Evolutionary conservation across 164 flowering plant species (phyloP).

Genomic region (Tetracentron sinense): DNA sequence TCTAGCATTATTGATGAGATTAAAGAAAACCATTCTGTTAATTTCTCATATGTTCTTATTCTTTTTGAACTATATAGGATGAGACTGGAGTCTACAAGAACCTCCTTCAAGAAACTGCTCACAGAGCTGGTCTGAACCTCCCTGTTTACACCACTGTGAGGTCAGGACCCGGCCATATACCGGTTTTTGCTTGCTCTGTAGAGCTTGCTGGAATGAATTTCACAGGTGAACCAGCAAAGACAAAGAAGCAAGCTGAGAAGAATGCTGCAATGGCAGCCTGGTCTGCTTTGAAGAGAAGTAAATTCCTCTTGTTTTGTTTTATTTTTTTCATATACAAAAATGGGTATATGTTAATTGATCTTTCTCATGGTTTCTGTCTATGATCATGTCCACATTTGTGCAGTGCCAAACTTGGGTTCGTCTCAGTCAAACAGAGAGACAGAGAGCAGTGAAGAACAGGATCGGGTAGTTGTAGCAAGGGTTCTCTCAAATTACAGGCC

Average conservation of each 20-base stretch:
- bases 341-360: neutral
- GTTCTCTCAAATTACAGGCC: conserved; percentile 39
- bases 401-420: conserved; percentile 41
- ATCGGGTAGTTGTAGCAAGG: conserved; percentile 40
- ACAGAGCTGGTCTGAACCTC: conserved; percentile 58
- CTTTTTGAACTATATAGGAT: conserved; percentile 31
- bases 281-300: conserved; percentile 64
- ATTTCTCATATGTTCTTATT: neutral
- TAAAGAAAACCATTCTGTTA: conserved; percentile 4
- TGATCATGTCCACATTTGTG: conserved; percentile 8
- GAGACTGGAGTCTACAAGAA: conserved; percentile 82
- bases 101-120: conserved; percentile 59
- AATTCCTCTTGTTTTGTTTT: neutral
- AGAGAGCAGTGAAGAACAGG: conserved; percentile 39
- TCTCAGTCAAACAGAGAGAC: conserved; percentile 27
- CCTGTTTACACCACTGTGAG: conserved; percentile 69
- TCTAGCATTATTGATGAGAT: neutral
- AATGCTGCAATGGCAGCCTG: conserved; percentile 90
- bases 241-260: conserved; percentile 88
- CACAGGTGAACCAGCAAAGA: conserved; percentile 72
- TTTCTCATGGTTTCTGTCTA: conserved; percentile 2
- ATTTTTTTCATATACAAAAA: too few species aligned
- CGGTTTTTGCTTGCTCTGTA: conserved; percentile 63
- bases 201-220: conserved; percentile 64
- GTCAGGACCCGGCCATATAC: conserved; percentile 70